phyloP scores from a whole-genome alignment of 2,329 filamentous ascomycete species.

The Fusarium pseudograminearum region DNA sequence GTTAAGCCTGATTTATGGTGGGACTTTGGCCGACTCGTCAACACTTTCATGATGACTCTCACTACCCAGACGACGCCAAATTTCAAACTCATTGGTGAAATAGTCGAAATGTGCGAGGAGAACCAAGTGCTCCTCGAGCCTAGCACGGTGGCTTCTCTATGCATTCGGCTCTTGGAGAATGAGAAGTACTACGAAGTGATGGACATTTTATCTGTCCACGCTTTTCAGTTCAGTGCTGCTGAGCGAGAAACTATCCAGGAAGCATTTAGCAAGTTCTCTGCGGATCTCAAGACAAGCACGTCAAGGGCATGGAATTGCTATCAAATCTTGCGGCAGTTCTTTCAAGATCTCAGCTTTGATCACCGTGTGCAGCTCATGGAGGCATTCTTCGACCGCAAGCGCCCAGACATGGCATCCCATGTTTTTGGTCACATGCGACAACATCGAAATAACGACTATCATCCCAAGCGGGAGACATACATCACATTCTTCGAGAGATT shows the following conservation, averaged over 20 bases:
- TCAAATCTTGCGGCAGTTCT: constrained; percentile 73
- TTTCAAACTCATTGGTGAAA: constrained; percentile 77
- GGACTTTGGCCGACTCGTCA: constrained; percentile 73
- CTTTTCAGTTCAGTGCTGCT: constrained; percentile 74
- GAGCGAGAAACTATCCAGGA: constrained; percentile 76
- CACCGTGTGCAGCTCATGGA: constrained; percentile 81
- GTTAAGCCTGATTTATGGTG: constrained; percentile 58
- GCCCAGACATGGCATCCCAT: constrained; percentile 85
- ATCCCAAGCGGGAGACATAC: constrained; percentile 81
- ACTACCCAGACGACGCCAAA: constrained; percentile 70
- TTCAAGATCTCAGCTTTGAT: constrained; percentile 73
- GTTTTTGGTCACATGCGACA: constrained; percentile 96
- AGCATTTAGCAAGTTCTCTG: constrained; percentile 75
- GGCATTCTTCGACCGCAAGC: constrained; percentile 80
- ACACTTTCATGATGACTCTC: constrained; percentile 77
- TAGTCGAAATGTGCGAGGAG: constrained; percentile 79
- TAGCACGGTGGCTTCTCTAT: constrained; percentile 79
- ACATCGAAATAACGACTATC: constrained; percentile 70
- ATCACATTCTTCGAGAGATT: constrained; percentile 82
- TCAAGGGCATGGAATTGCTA: constrained; percentile 74
- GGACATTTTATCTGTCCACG: constrained; percentile 82
- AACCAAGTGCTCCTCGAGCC: constrained; percentile 77
- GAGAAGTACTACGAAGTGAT: constrained; percentile 84
- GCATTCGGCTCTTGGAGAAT: constrained; percentile 77
- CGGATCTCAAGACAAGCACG: constrained; percentile 71